Percentiles rank a stretch among this genome's conserved stretches.
Conservation (phyloP, 1,284 basidiomycete genomes). For the Fomes fomentarius region DNA sequence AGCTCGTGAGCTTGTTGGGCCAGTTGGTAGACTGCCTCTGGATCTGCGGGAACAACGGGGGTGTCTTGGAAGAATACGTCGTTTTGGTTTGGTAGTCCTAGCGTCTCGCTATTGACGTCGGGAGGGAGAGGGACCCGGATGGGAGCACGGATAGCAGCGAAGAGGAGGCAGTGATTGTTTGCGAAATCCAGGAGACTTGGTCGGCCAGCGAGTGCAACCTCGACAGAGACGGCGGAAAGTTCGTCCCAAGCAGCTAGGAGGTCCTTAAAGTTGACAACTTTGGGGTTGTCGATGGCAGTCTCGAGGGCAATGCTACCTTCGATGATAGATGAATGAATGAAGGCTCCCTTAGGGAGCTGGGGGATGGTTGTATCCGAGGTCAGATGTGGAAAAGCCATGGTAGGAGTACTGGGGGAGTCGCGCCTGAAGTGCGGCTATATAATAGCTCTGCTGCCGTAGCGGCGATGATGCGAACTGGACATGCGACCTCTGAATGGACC, state of each 20-base stretch:
- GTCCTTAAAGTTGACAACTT: not conserved
- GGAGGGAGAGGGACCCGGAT: not conserved
- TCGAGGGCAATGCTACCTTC: conserved; percentile 13
- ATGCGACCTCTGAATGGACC: too few relatives aligned
- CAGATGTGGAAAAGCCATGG: not conserved
- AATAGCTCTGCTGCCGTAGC: too few relatives aligned
- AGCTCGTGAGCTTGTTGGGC: not conserved
- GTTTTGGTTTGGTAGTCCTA: not conserved
- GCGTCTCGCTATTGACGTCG: not conserved
- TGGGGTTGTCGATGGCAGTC: conserved; percentile 1
- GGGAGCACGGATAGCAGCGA: conserved; percentile 17
- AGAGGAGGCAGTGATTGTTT: conserved; percentile 13
- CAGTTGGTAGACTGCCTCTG: not conserved
- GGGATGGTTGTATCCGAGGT: not conserved
- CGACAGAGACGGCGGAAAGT: conserved; percentile 14
- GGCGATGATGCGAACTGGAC: too few relatives aligned
- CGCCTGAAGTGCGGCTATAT: not conserved
- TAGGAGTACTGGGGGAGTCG: not conserved
- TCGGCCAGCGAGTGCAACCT: conserved; percentile 8
- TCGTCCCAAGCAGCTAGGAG: conserved; percentile 14
- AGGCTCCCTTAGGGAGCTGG: not conserved
- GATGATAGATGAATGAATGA: not conserved
- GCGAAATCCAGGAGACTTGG: conserved; percentile 12
- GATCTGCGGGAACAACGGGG: not conserved
- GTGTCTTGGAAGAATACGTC: not conserved